A percentile compares a stretch with the other conserved stretches of the same genome.
Evolutionary conservation across 768 basidiomycete species (phyloP).

Genomic region (Suillus subalutaceus): DNA sequence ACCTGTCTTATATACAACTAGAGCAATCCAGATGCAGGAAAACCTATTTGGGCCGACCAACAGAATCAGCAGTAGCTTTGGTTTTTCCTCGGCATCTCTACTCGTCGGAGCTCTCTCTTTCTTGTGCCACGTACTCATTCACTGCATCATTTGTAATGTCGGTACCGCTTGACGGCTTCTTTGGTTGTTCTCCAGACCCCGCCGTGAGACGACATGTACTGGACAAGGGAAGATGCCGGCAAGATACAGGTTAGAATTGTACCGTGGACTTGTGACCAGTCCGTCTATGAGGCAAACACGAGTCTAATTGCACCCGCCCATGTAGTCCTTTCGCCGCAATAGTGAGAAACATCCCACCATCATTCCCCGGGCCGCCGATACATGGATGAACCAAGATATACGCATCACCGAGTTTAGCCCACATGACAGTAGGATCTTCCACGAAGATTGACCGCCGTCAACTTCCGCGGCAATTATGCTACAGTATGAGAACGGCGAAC

Average conservation of each 20-base stretch:
- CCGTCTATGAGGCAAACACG: not conserved
- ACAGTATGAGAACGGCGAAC: not conserved
- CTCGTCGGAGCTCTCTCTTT: not conserved
- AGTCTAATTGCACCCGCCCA: not conserved
- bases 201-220: not conserved
- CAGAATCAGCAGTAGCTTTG: conserved; percentile 18
- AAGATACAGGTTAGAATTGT: not conserved
- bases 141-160: not conserved
- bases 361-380: not conserved
- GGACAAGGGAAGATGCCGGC: not conserved
- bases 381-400: not conserved
- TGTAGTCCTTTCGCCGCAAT: not conserved
- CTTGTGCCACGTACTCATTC: not conserved
- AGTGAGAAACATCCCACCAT: conserved; percentile 4
- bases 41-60: conserved; percentile 38
- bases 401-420: not conserved
- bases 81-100: not conserved
- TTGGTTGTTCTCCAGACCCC: not conserved
- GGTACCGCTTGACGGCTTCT: not conserved
- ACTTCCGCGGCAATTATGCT: not conserved
- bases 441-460: not conserved
- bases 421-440: not conserved
- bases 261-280: not conserved
- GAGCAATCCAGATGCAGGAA: conserved; percentile 30
- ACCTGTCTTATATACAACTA: conserved; percentile 12